phyloP scores from a whole-genome alignment of 2,329 filamentous ascomycete genomes.

The Penicillium expansum region DNA sequence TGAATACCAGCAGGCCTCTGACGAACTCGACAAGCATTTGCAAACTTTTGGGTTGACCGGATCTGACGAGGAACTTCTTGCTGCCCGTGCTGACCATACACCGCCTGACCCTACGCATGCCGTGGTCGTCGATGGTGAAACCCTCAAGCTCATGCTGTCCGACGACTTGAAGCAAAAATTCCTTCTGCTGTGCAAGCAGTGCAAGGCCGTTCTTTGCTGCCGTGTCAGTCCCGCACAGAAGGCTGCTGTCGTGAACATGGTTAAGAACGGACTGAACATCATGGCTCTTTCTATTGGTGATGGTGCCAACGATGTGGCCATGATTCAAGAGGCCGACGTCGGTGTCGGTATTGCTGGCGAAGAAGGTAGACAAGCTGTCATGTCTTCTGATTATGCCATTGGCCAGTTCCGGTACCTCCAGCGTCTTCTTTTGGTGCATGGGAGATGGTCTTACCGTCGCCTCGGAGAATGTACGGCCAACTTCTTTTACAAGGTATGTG shows the following conservation, averaged over 20 bases:
- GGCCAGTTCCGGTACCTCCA: conserved; percentile 89
- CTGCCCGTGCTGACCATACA: conserved; percentile 78
- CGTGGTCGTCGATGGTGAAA: conserved; percentile 91
- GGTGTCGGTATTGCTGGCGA: conserved; percentile 93
- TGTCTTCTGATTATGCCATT: conserved; percentile 95
- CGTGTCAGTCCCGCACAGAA: conserved; percentile 96
- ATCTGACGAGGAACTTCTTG: conserved; percentile 76
- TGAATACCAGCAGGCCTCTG: conserved; percentile 61
- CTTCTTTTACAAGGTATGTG: conserved; percentile 90
- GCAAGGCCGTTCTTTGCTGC: conserved; percentile 93
- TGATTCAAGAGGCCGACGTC: conserved; percentile 98
- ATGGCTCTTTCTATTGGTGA: conserved; percentile 94
- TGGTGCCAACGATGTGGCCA: conserved; percentile 92
- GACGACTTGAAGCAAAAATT: conserved; percentile 87
- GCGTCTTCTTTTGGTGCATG: conserved; percentile 81
- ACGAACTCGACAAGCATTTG: conserved; percentile 72
- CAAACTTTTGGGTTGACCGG: conserved; percentile 74
- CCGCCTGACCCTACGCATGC: conserved; percentile 85
- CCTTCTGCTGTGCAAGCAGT: conserved; percentile 91
- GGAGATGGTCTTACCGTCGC: conserved; percentile 93
- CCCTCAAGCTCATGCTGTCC: conserved; percentile 80
- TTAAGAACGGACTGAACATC: conserved; percentile 90
- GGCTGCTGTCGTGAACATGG: conserved; percentile 92
- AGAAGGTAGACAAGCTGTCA: conserved; percentile 87
- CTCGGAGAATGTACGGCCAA: conserved; percentile 93